Evolutionary conservation across 163 green algal genomes (phyloP).

Genomic region (Prototheca stagnorum): DNA sequence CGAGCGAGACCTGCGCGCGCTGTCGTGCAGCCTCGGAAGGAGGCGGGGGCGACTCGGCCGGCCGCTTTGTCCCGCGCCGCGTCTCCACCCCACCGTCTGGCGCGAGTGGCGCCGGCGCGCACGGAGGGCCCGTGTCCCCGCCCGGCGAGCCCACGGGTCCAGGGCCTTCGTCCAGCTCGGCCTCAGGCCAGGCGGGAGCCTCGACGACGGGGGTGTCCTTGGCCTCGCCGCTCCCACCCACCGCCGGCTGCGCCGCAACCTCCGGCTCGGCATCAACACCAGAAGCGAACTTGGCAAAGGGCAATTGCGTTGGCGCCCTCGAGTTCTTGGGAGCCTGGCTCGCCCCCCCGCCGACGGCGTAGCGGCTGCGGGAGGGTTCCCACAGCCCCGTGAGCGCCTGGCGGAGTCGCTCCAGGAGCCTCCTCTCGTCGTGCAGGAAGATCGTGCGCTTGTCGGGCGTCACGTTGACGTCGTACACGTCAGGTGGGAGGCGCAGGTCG

Average conservation of each 20-base stretch:
- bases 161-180: neutral
- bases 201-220: no score
- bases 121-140: no score
- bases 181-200: no score
- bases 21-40: no score
- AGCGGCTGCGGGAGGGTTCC: conserved; percentile 52
- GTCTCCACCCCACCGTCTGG: no score
- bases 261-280: no score
- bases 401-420: conserved; percentile 32
- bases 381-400: conserved; percentile 51
- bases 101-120: no score
- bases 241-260: no score
- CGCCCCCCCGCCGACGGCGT: conserved; percentile 19
- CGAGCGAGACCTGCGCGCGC: no score
- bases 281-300: neutral
- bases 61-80: no score
- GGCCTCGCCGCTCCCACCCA: no score
- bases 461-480: conserved; percentile 82
- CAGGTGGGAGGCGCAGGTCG: conserved; percentile 19
- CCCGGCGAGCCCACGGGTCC: neutral
- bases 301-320: conserved; percentile 1
- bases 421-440: conserved; percentile 43
- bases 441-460: conserved; percentile 92
- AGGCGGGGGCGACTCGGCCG: no score
- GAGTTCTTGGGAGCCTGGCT: neutral